Conservation (phyloP, 495 filamentous ascomycete species). For the Aspergillus nanangensis region DNA sequence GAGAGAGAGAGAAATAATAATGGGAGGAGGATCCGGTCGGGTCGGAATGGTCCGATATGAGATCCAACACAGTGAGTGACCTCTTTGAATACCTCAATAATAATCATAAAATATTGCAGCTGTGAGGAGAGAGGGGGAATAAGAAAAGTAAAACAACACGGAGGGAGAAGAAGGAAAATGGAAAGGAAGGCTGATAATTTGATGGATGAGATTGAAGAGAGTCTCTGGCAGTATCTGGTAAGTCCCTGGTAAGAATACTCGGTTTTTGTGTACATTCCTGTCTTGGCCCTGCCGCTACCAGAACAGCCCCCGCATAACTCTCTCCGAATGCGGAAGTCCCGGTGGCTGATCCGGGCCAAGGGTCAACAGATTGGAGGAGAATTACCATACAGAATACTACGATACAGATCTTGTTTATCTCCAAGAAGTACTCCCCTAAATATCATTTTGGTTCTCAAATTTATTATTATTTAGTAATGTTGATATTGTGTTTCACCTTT, state of each 20-base stretch:
- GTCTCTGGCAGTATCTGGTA: no score
- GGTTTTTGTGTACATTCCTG: conserved; percentile 7
- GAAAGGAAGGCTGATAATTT: not conserved
- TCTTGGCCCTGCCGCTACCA: conserved; percentile 9
- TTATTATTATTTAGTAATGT: no score
- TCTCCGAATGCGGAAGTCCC: conserved; percentile 14
- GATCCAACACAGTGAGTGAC: no score
- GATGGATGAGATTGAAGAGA: not conserved
- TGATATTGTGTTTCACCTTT: not conserved
- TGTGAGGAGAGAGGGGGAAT: no score
- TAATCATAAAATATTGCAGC: no score
- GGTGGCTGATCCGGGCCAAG: conserved; percentile 13
- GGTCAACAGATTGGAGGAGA: conserved; percentile 8
- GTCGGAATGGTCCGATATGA: conserved; percentile 6
- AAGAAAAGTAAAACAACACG: not conserved
- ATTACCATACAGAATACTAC: no score
- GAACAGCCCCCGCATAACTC: conserved; percentile 13
- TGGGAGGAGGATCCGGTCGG: conserved; percentile 1
- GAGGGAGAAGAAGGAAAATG: not conserved
- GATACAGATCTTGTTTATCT: no score
- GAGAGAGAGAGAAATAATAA: not conserved
- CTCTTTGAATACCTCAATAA: no score
- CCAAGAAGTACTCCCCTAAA: no score
- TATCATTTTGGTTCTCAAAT: no score
- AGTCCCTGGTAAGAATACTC: conserved; percentile 9